These are phyloP conservation scores for Candida boidinii DNA, from an alignment of 805 yeast species.

Conservation along the genomic window DNA sequence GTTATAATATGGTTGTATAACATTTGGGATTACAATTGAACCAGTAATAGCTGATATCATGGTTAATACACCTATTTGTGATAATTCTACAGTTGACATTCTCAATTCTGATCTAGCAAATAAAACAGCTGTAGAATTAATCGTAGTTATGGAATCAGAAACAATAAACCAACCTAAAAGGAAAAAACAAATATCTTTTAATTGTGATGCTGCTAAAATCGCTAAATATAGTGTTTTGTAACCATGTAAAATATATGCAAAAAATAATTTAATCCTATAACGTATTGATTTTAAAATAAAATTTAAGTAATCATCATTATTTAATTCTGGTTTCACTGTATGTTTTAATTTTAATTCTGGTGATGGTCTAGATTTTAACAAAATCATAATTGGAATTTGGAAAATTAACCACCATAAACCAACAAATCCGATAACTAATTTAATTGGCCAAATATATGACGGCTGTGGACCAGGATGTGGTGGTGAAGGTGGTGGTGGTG, in stretches of 20 bases:
- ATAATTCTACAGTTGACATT: constrained; percentile 62
- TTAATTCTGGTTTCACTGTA: constrained; percentile 5
- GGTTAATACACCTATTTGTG: constrained; percentile 55
- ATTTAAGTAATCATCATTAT: constrained; percentile 1
- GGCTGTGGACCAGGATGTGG: no score
- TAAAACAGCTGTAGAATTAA: constrained; percentile 69
- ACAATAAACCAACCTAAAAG: constrained; percentile 69
- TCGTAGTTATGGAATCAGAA: constrained; percentile 69
- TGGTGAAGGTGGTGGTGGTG: background rate
- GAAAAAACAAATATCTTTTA: constrained; percentile 60
- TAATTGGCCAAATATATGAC: constrained; percentile 32
- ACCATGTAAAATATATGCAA: constrained; percentile 42
- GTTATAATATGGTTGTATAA: constrained; percentile 26
- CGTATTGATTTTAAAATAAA: constrained; percentile 6
- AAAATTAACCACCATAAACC: constrained; percentile 75
- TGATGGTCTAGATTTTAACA: constrained; percentile 38
- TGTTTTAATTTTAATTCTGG: constrained; percentile 21
- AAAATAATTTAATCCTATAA: constrained; percentile 8
- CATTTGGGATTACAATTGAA: constrained; percentile 47
- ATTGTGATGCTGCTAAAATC: constrained; percentile 46
- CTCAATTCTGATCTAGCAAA: constrained; percentile 64
- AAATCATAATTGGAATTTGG: constrained; percentile 49
- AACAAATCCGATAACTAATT: constrained; percentile 51
- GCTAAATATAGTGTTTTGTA: constrained; percentile 53
- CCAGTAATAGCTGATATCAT: constrained; percentile 64